Conservation (phyloP, 768 basidiomycete species). For the Trametes meyenii region DNA sequence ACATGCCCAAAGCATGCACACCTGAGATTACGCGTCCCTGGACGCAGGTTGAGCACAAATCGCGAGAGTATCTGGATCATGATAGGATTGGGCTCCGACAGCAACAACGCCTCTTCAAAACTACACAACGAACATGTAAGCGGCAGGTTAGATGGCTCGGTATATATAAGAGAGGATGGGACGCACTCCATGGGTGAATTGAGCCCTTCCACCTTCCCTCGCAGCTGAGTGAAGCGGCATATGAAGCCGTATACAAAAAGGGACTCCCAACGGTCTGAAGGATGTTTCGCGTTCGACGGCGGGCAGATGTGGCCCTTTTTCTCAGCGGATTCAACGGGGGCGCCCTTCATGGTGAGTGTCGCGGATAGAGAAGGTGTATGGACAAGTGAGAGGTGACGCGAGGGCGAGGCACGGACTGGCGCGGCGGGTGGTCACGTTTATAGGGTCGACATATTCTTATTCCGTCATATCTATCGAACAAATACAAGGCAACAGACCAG, state of each 20-base stretch:
- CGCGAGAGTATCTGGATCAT: slow-evolving; percentile 72
- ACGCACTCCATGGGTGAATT: slow-evolving; percentile 85
- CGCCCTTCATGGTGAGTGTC: slow-evolving; percentile 40
- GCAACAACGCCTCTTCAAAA: slow-evolving; percentile 78
- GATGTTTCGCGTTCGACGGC: slow-evolving; percentile 67
- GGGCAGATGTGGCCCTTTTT: slow-evolving; percentile 59
- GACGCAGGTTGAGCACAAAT: slow-evolving; percentile 81
- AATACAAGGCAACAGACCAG: slow-evolving; percentile 33
- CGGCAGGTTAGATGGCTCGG: slow-evolving; percentile 22
- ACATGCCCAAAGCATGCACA: slow-evolving; percentile 47
- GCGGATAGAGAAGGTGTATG: slow-evolving; percentile 29
- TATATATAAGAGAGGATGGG: slow-evolving; percentile 16
- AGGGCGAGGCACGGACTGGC: slow-evolving; percentile 27
- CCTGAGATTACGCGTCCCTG: slow-evolving; percentile 90
- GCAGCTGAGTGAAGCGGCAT: slow-evolving; percentile 77
- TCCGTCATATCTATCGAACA: slow-evolving; percentile 33
- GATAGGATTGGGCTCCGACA: slow-evolving; percentile 70
- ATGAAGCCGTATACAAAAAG: slow-evolving; percentile 87
- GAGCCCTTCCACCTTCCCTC: slow-evolving; percentile 75
- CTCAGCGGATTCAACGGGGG: slow-evolving; percentile 36
- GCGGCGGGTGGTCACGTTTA: slow-evolving; percentile 33
- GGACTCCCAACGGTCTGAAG: slow-evolving; percentile 84
- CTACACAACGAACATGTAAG: slow-evolving; percentile 46
- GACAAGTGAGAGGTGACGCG: slow-evolving; percentile 26
- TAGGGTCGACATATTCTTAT: slow-evolving; percentile 36